phyloP scores from a whole-genome alignment of 371 early-diverging fungal species.

The Zychaea mexicana region DNA sequence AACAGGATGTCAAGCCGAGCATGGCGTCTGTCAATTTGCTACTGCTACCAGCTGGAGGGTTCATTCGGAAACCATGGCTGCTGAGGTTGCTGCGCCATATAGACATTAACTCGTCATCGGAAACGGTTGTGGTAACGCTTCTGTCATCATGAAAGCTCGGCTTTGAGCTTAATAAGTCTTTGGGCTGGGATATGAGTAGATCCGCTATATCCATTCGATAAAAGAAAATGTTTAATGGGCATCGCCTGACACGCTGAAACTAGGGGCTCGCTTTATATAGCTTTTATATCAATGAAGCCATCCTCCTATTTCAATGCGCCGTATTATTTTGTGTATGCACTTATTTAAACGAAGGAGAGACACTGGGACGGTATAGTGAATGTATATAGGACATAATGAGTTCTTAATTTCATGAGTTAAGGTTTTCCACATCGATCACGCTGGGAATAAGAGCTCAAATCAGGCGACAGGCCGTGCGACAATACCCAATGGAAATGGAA shows the following conservation, averaged over 20 bases:
- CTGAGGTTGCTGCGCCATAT: conserved; percentile 28
- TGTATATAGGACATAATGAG: not conserved
- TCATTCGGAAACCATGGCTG: conserved; percentile 23
- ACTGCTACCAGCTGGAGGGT: conserved; percentile 20
- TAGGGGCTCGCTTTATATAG: not conserved
- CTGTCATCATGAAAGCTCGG: not conserved
- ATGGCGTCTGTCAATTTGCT: conserved; percentile 36
- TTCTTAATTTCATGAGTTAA: too few relatives aligned
- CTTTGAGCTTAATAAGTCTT: not conserved
- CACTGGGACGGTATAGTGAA: not conserved
- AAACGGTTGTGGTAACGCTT: conserved; percentile 2
- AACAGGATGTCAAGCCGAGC: conserved; percentile 2
- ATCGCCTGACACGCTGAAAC: too few relatives aligned
- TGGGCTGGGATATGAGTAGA: not conserved
- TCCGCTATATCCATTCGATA: not conserved
- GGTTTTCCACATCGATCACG: too few relatives aligned
- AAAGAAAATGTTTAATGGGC: not conserved
- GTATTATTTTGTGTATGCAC: not conserved
- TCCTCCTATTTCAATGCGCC: conserved; percentile 2
- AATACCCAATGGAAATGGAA: not conserved
- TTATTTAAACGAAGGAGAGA: not conserved
- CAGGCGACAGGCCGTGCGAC: not conserved
- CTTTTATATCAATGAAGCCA: not conserved
- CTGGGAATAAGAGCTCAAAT: not conserved
- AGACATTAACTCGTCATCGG: conserved; percentile 25